These are phyloP conservation scores for Phytophthora gonapodyides DNA, from an alignment of 352 stramenopile species.

Conservation along the genomic window DNA sequence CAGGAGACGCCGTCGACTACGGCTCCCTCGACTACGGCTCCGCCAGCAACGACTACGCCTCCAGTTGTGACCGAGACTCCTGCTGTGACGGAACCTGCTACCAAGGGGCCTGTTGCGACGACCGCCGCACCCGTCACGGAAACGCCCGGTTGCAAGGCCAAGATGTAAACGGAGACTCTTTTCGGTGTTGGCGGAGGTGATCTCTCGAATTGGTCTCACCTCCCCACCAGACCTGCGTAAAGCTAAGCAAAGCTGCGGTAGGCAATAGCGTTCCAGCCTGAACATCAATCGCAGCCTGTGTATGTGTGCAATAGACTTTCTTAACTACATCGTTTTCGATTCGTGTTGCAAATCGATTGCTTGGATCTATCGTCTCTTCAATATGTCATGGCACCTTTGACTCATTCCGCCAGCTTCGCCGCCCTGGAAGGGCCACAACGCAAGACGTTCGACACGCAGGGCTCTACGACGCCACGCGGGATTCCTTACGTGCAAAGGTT, in stretches of 20 bases:
- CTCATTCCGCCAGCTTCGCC: conserved; percentile 2
- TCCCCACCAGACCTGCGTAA: conserved; percentile 9
- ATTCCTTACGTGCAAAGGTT: conserved; percentile 17
- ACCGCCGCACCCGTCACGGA: neutral
- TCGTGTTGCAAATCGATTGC: conserved; percentile 16
- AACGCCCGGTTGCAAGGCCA: conserved; percentile 28
- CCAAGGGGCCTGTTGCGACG: neutral
- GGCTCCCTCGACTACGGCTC: conserved; percentile 16
- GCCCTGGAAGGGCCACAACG: neutral
- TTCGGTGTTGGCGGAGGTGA: conserved; percentile 12
- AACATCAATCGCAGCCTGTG: conserved; percentile 19
- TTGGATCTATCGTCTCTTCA: conserved; percentile 1
- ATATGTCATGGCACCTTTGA: neutral
- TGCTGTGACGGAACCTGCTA: neutral
- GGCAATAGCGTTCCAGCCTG: conserved; percentile 15
- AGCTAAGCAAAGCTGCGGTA: conserved; percentile 19
- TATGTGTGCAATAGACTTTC: conserved; percentile 29
- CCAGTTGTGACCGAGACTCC: conserved; percentile 1
- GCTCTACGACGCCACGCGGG: conserved; percentile 14
- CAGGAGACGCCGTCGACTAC: conserved; percentile 14
- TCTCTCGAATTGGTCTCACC: neutral
- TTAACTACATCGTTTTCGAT: conserved; percentile 15
- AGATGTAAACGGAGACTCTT: conserved; percentile 19
- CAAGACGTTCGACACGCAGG: conserved; percentile 14
- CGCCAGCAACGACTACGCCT: neutral